Evolutionary conservation across 202 grass and related monocot genomes (phyloP).

Genomic region (Bolboschoenoplectus hybrid): DNA sequence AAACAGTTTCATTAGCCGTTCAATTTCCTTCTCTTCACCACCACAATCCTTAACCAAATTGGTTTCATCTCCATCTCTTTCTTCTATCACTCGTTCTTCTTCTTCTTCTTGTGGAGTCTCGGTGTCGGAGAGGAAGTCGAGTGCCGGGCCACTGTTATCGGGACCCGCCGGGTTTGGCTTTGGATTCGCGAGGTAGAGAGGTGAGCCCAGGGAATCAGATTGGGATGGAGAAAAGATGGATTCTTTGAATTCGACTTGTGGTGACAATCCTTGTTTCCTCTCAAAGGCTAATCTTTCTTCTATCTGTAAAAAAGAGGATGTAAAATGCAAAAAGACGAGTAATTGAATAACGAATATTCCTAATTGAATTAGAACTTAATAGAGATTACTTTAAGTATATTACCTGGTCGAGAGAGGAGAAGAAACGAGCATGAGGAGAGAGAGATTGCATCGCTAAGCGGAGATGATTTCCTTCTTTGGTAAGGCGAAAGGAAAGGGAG

Average conservation of each 20-base stretch:
- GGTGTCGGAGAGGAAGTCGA: slow-evolving; percentile 63
- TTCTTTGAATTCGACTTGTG: slow-evolving; percentile 37
- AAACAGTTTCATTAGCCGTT: slow-evolving; percentile 55
- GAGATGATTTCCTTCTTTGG: neutral
- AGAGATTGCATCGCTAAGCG: slow-evolving; percentile 47
- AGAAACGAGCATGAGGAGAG: slow-evolving; percentile 64
- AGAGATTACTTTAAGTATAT: neutral
- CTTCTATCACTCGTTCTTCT: neutral
- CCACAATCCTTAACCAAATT: neutral
- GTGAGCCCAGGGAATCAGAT: slow-evolving; percentile 23
- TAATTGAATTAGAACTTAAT: neutral
- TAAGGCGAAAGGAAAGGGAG: neutral
- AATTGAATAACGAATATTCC: neutral
- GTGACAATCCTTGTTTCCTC: neutral
- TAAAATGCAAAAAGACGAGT: neutral
- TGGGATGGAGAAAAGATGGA: slow-evolving; percentile 47
- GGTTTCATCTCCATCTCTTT: neutral
- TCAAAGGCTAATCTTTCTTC: slow-evolving; percentile 66
- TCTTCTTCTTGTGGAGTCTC: slow-evolving; percentile 35
- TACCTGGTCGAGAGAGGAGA: slow-evolving; percentile 76
- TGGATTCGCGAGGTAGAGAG: slow-evolving; percentile 40
- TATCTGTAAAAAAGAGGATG: slow-evolving; percentile 41
- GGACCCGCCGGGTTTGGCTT: neutral
- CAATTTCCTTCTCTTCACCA: slow-evolving; percentile 44
- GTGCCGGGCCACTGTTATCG: slow-evolving; percentile 57